phyloP scores from a whole-genome alignment of 257 asterid species.

The Fraxinus americana region DNA sequence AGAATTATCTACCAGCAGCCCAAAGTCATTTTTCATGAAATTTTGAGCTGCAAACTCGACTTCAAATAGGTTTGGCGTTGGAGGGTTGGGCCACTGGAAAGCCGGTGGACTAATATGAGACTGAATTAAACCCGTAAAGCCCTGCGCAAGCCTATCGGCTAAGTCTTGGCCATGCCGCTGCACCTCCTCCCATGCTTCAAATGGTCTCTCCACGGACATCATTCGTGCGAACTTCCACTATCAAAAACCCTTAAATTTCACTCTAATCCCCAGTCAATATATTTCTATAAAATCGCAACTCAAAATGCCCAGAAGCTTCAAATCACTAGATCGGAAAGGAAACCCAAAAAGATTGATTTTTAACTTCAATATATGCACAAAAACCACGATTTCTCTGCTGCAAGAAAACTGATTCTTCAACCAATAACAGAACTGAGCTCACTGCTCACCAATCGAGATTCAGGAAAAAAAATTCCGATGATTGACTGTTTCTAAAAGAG shows the following conservation, averaged over 20 bases:
- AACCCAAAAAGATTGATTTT: conserved; percentile 1
- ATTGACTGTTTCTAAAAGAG: background rate
- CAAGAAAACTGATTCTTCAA: conserved; percentile 26
- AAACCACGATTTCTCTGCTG: background rate
- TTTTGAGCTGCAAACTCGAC: conserved; percentile 66
- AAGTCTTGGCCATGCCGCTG: conserved; percentile 93
- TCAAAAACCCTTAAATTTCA: conserved; percentile 25
- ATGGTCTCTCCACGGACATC: conserved; percentile 95
- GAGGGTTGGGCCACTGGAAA: conserved; percentile 79
- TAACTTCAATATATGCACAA: background rate
- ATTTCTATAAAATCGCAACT: conserved; percentile 4
- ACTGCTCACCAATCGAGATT: background rate
- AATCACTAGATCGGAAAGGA: conserved; percentile 6
- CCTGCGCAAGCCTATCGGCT: conserved; percentile 86
- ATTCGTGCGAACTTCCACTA: conserved; percentile 25
- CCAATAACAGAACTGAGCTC: conserved; percentile 12
- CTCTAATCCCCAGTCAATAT: background rate
- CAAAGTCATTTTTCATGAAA: conserved; percentile 64
- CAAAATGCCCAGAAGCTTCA: background rate
- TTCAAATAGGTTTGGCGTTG: conserved; percentile 65
- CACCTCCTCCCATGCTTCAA: conserved; percentile 99
- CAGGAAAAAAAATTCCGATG: background rate
- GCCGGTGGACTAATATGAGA: conserved; percentile 78
- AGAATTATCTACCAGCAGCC: conserved; percentile 60
- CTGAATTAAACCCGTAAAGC: conserved; percentile 82